These are phyloP conservation scores for Backusella mclennaniae DNA, from an alignment of 192 early-diverging fungal species.

Conservation along the genomic window DNA sequence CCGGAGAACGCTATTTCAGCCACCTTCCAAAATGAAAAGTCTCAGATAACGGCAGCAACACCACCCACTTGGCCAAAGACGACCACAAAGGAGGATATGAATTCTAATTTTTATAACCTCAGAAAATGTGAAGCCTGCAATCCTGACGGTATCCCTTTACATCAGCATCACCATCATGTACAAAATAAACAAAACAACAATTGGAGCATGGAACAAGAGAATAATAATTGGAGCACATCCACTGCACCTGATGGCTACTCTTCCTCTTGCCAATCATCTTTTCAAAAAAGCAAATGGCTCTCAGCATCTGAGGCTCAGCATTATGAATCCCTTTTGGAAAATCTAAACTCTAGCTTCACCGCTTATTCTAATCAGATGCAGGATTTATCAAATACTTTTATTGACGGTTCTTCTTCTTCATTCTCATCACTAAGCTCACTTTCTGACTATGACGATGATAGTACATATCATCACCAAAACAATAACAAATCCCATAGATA, in stretches of 20 bases:
- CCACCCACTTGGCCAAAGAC: neutral
- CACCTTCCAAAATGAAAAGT: neutral
- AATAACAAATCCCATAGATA: neutral
- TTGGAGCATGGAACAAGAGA: neutral
- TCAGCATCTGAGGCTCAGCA: neutral
- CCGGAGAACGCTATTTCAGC: neutral
- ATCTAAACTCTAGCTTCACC: conserved; percentile 1
- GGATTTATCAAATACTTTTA: neutral
- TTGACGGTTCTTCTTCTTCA: neutral
- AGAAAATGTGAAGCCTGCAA: conserved; percentile 4
- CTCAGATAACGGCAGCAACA: neutral
- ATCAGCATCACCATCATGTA: conserved; percentile 1
- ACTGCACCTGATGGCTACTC: neutral
- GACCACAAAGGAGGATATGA: neutral
- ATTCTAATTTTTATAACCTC: neutral
- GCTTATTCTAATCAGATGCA: neutral
- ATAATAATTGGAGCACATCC: neutral
- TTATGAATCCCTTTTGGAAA: neutral
- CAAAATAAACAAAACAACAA: conserved; percentile 3
- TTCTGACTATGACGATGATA: neutral
- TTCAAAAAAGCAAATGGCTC: neutral
- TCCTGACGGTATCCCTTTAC: conserved; percentile 1
- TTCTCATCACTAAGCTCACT: neutral
- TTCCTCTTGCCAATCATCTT: neutral
- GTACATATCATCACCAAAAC: neutral